A percentile compares a stretch with the other conserved stretches of the same genome.
Evolutionary conservation across 2,329 filamentous ascomycete species (phyloP).

Genomic region (Fusarium sarcochroum): DNA sequence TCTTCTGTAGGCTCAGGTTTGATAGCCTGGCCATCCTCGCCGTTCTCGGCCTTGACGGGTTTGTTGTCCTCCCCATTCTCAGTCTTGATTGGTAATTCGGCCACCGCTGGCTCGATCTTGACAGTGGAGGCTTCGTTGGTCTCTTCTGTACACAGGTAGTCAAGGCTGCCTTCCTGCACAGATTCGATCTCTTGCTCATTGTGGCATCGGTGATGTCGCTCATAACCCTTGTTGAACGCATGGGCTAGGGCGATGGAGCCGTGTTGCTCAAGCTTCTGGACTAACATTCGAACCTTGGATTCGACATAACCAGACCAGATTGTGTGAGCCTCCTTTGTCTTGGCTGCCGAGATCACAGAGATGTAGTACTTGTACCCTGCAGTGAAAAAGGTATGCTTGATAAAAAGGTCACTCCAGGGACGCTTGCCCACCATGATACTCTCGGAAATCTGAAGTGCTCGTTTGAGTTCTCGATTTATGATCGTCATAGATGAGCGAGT

Average conservation of each 20-base stretch:
- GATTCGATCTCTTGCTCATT: slow-evolving; percentile 65
- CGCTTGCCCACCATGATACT: slow-evolving; percentile 83
- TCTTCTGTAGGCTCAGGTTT: slow-evolving; percentile 48
- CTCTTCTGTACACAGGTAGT: slow-evolving; percentile 58
- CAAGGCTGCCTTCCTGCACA: slow-evolving; percentile 67
- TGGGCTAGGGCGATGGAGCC: slow-evolving; percentile 85
- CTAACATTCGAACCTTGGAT: slow-evolving; percentile 90
- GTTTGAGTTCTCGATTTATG: slow-evolving; percentile 85
- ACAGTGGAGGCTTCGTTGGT: slow-evolving; percentile 55
- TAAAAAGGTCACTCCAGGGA: slow-evolving; percentile 90
- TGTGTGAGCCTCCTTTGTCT: slow-evolving; percentile 85
- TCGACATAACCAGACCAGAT: slow-evolving; percentile 94
- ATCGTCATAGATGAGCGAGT: slow-evolving; percentile 87
- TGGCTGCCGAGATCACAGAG: slow-evolving; percentile 86
- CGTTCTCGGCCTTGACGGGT: slow-evolving; percentile 54
- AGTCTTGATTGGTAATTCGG: slow-evolving; percentile 58
- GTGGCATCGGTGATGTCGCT: slow-evolving; percentile 81
- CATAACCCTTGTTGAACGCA: slow-evolving; percentile 93
- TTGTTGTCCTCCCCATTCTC: slow-evolving; percentile 59
- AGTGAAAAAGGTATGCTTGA: slow-evolving; percentile 94
- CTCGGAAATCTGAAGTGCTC: slow-evolving; percentile 82
- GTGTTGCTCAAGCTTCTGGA: slow-evolving; percentile 85
- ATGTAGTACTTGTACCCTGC: slow-evolving; percentile 96
- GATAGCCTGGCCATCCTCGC: slow-evolving; percentile 46
- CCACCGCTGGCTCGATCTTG: slow-evolving; percentile 33